Base-by-base conservation (phyloP, 495 filamentous ascomycete species). In the Amorphotheca resinae region DNA sequence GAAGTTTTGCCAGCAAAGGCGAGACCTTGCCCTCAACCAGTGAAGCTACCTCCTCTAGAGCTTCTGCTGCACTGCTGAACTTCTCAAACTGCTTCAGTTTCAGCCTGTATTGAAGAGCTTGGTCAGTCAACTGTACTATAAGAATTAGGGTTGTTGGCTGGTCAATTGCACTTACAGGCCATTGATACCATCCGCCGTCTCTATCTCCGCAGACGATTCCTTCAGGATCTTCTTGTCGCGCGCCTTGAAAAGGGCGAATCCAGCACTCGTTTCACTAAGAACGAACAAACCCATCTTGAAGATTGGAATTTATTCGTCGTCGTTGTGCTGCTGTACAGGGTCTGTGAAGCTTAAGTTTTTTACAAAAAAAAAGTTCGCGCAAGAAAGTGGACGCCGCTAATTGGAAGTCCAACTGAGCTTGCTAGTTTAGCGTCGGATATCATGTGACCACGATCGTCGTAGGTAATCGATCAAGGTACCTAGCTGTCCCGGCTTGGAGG, bases 181-280 rank as follows among this genome's bases (percentile, higher is more conserved):
- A 53, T 79, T 81, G 39, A 93, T 77, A 55, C 84, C 84, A 64
- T 96, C 87, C 21, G 85, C 78, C 31, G 81, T 84, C 22, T 76
- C 72, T 33, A 82, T 73, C 57, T 93, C 80, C 32, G 75, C 71
- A 21, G 71, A 65, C 56, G 85, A 76, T 62, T 87, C 81, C 66
- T 94, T 87, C 41, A 99, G 72, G 32, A 96, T 73, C 73, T 95
- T 96, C 74, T 94, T 95, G 78, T 94, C 88, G 62, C 83, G 84
- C 21, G 93, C 84, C 69, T 99, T 96, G 69, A 96, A 84, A 56
- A 98, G 76, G 59, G 87, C 93, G 72, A 95, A 95, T 51, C 93
- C 91, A 52, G 89, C 93, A 63, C 80, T 82, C 56, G 91, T 98
- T 66, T 98, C 91, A 44, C 82, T 81, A 44, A 93, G 75, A 63